These are phyloP conservation scores for Eutypella sp. DNA, from an alignment of 2,329 filamentous ascomycete species.

Conservation along the genomic window DNA sequence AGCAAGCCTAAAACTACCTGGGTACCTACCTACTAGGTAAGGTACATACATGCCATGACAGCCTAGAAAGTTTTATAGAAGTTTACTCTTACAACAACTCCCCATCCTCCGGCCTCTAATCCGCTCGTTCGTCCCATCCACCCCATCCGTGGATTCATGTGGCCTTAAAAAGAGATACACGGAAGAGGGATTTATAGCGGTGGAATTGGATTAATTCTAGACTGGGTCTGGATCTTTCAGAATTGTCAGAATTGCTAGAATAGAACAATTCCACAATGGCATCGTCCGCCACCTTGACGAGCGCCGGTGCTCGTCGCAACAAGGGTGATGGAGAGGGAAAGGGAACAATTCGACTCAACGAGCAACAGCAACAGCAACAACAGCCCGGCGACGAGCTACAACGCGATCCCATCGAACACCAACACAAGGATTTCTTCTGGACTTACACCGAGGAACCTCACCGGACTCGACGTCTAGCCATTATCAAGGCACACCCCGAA, in stretches of 20 bases:
- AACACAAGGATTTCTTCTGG: constrained; percentile 79
- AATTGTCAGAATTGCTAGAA: too few relatives aligned
- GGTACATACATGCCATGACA: too few relatives aligned
- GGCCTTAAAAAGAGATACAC: not conserved
- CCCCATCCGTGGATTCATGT: not conserved
- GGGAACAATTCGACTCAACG: constrained; percentile 20
- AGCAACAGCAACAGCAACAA: constrained; percentile 10
- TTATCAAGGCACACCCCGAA: constrained; percentile 98
- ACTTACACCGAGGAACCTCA: constrained; percentile 98
- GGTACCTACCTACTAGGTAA: too few relatives aligned
- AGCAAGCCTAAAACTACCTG: too few relatives aligned
- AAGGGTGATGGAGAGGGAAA: too few relatives aligned
- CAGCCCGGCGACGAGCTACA: constrained; percentile 17
- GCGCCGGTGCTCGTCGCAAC: too few relatives aligned
- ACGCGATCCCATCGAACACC: constrained; percentile 35
- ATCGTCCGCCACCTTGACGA: constrained; percentile 23
- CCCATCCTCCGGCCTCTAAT: not conserved
- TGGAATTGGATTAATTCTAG: not conserved
- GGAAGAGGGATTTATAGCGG: not conserved
- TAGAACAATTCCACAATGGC: constrained; percentile 21
- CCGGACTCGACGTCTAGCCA: constrained; percentile 80
- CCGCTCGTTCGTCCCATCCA: not conserved
- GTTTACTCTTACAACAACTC: not conserved
- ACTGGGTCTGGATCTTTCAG: too few relatives aligned
- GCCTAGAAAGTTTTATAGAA: too few relatives aligned